Conservation (phyloP, 371 early-diverging fungal genomes). For the Rhizopus stolonifer region DNA sequence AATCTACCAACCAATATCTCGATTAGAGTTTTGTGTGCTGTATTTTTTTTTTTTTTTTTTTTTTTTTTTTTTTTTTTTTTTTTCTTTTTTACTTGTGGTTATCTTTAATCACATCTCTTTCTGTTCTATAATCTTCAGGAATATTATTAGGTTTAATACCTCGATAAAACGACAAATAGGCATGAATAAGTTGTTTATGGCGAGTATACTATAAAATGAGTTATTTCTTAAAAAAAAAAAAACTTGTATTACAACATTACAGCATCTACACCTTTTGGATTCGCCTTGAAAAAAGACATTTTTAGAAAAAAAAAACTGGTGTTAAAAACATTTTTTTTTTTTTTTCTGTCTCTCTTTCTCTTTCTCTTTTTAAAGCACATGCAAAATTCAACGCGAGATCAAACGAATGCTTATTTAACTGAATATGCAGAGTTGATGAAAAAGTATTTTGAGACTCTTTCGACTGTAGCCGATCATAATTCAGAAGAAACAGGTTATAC, state of each 20-base stretch:
- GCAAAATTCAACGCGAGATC: conserved; percentile 39
- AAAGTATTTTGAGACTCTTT: conserved; percentile 34
- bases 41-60: too few species aligned
- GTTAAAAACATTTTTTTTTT: not conserved
- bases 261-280: conserved; percentile 38
- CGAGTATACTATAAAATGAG: conserved; percentile 37
- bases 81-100: conserved; percentile 24
- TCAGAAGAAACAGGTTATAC: conserved; percentile 12
- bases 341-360: not conserved
- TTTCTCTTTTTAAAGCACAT: not conserved
- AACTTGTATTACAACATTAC: conserved; percentile 19
- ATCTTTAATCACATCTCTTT: conserved; percentile 54
- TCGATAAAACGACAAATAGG: conserved; percentile 47
- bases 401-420: conserved; percentile 40
- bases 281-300: conserved; percentile 34
- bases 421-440: conserved; percentile 35
- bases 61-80: too few species aligned
- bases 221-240: not conserved
- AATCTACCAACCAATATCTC: conserved; percentile 14
- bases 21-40: too few species aligned
- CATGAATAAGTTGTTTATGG: conserved; percentile 57
- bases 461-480: conserved; percentile 31
- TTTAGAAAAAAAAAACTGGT: not conserved
- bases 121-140: conserved; percentile 53
- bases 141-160: conserved; percentile 2